phyloP scores from a whole-genome alignment of 306 rosid species.

The Gynostemma pentaphyllum region DNA sequence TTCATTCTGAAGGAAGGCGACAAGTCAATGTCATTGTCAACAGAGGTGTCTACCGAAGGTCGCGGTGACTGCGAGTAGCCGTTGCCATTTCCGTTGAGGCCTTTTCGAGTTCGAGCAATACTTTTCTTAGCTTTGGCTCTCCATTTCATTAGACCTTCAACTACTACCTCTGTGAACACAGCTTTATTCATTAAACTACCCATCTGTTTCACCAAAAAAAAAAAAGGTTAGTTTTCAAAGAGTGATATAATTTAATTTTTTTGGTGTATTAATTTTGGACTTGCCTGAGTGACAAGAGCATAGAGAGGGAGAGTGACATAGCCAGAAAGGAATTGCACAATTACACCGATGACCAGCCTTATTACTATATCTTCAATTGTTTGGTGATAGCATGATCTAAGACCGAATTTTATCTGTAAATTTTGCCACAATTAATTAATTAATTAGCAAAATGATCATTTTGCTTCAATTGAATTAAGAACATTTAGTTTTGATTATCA shows the following conservation, averaged over 20 bases:
- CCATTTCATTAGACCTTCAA: slow-evolving; percentile 36
- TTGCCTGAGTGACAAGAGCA: slow-evolving; percentile 57
- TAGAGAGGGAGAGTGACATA: slow-evolving; percentile 57
- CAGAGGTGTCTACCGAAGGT: slow-evolving; percentile 16
- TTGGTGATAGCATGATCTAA: slow-evolving; percentile 49
- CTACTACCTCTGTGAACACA: slow-evolving; percentile 35
- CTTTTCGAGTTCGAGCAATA: slow-evolving; percentile 4
- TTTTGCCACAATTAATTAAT: neutral
- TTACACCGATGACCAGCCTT: slow-evolving; percentile 28
- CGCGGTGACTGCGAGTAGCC: slow-evolving; percentile 5
- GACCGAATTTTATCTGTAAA: slow-evolving; percentile 34
- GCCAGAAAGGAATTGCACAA: slow-evolving; percentile 39
- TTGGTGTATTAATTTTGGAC: neutral
- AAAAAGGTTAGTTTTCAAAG: too few species aligned
- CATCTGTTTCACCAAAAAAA: slow-evolving; percentile 38
- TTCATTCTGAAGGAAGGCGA: slow-evolving; percentile 31
- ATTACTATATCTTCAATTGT: slow-evolving; percentile 28
- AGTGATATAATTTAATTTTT: too few species aligned
- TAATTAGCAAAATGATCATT: neutral
- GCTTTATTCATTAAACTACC: slow-evolving; percentile 37
- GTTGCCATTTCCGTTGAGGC: neutral
- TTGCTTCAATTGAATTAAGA: too few species aligned
- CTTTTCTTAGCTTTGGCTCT: slow-evolving; percentile 27
- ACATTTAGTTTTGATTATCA: too few species aligned
- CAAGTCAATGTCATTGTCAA: too few species aligned